These are phyloP conservation scores for Rhodotorula kratochvilovae DNA, from an alignment of 768 basidiomycete species.

Conservation along the genomic window DNA sequence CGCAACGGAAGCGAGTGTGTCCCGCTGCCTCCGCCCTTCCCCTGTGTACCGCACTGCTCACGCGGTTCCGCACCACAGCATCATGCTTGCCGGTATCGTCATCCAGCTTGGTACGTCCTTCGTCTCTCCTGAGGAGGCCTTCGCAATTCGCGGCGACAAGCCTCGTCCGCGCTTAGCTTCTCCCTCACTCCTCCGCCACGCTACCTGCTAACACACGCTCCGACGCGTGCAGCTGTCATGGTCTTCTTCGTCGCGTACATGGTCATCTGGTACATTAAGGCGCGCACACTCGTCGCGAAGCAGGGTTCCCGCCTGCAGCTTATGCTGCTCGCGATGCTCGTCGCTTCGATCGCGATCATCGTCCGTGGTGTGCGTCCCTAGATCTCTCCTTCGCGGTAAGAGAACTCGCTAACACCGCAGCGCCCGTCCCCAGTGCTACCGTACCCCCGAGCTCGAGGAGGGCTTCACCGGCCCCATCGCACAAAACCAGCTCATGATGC, in stretches of 20 bases:
- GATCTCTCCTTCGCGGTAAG: not conserved
- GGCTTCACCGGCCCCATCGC: conserved; percentile 27
- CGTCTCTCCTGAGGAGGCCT: too few species aligned
- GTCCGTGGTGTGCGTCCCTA: conserved; percentile 16
- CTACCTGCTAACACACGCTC: too few species aligned
- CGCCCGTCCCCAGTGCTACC: conserved; percentile 23
- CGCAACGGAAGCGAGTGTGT: conserved; percentile 10
- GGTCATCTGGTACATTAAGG: not conserved
- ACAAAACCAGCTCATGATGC: conserved; percentile 2
- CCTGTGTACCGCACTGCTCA: not conserved
- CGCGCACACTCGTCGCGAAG: not conserved
- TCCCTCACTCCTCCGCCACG: not conserved
- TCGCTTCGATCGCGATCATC: conserved; percentile 14
- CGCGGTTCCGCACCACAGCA: not conserved
- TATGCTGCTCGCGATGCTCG: conserved; percentile 5
- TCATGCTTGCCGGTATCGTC: conserved; percentile 8
- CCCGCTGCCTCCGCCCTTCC: not conserved
- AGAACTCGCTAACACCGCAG: too few species aligned
- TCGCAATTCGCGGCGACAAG: too few species aligned
- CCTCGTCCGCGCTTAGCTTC: too few species aligned
- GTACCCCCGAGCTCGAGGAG: conserved; percentile 21
- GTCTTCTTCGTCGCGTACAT: conserved; percentile 20
- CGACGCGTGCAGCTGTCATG: not conserved
- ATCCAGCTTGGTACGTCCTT: not conserved
- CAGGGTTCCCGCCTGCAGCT: conserved; percentile 12